A percentile compares a stretch with the other conserved stretches of the same genome.
Conservation (phyloP, 2,329 filamentous ascomycete species). For the Metarhizium sp. region DNA sequence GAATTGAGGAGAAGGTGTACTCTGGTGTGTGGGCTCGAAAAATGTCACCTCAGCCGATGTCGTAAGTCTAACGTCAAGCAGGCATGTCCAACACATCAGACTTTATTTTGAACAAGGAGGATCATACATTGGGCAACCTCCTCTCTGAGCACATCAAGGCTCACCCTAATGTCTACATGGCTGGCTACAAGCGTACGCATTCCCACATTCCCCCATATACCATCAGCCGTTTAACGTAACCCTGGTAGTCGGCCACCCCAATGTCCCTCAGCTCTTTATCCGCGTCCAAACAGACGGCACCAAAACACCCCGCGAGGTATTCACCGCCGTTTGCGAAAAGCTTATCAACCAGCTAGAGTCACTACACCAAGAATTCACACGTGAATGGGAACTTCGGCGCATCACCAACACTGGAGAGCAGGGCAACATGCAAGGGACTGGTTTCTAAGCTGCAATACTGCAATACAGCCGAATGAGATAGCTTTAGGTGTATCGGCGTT, state of each 20-base stretch:
- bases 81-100: slow-evolving; percentile 91
- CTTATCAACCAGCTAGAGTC: slow-evolving; percentile 73
- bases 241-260: slow-evolving; percentile 44
- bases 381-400: slow-evolving; percentile 82
- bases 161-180: slow-evolving; percentile 76
- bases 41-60: background rate
- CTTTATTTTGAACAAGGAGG: slow-evolving; percentile 93
- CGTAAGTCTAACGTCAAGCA: background rate
- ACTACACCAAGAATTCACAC: slow-evolving; percentile 80
- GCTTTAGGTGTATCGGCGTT: slow-evolving; percentile 15
- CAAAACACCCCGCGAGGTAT: slow-evolving; percentile 79
- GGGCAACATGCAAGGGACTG: slow-evolving; percentile 31
- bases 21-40: slow-evolving; percentile 56
- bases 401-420: slow-evolving; percentile 63
- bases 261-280: slow-evolving; percentile 54
- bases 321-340: slow-evolving; percentile 71
- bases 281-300: slow-evolving; percentile 88
- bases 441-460: slow-evolving; percentile 14
- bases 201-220: slow-evolving; percentile 21
- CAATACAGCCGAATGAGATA: background rate
- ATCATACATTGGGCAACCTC: slow-evolving; percentile 90
- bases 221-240: slow-evolving; percentile 5
- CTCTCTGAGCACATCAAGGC: slow-evolving; percentile 78
- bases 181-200: slow-evolving; percentile 74
- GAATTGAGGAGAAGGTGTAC: slow-evolving; percentile 80